Percentiles rank a stretch among this genome's conserved stretches.
These are phyloP conservation scores for Penicillium turbatum DNA, from an alignment of 495 filamentous ascomycete genomes.

Conservation along the genomic window DNA sequence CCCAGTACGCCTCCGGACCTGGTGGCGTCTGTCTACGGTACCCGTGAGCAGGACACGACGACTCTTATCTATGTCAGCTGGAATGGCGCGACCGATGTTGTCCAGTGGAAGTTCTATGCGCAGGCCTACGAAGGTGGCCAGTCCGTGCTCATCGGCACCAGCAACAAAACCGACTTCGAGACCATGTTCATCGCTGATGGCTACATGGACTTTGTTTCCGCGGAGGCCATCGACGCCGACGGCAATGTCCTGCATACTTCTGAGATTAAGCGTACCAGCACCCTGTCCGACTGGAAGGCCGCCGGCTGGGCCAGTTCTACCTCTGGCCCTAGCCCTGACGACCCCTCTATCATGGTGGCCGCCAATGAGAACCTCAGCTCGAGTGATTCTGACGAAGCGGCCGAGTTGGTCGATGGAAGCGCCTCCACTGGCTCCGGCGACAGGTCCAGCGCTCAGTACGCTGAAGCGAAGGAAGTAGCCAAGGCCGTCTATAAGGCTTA, in stretches of 20 bases:
- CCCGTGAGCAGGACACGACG: constrained; percentile 26
- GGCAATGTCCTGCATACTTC: constrained; percentile 34
- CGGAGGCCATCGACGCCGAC: constrained; percentile 34
- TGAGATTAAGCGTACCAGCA: constrained; percentile 21
- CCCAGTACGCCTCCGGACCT: constrained; percentile 33
- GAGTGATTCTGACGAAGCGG: constrained; percentile 12
- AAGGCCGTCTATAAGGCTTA: constrained; percentile 33
- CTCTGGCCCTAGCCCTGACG: constrained; percentile 26
- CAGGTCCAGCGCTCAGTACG: constrained; percentile 4
- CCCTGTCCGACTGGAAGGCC: constrained; percentile 33
- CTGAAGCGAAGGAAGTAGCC: constrained; percentile 31
- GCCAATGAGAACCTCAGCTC: constrained; percentile 14
- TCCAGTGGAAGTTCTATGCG: constrained; percentile 39
- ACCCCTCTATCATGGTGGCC: constrained; percentile 28
- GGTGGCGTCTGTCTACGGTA: constrained; percentile 36
- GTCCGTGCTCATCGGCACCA: constrained; percentile 31
- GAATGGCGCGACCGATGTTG: constrained; percentile 48
- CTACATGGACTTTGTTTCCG: constrained; percentile 37
- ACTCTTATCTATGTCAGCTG: constrained; percentile 46
- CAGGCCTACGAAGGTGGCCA: constrained; percentile 22
- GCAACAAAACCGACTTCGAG: constrained; percentile 40
- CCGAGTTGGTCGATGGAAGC: constrained; percentile 9
- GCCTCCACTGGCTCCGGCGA: constrained; percentile 1
- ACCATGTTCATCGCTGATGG: constrained; percentile 44
- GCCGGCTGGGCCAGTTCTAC: constrained; percentile 30